A percentile compares a stretch with the other conserved stretches of the same genome.
Conservation (phyloP, 1,139 yeast species). For the Nadsonia starkeyi-henricii region DNA sequence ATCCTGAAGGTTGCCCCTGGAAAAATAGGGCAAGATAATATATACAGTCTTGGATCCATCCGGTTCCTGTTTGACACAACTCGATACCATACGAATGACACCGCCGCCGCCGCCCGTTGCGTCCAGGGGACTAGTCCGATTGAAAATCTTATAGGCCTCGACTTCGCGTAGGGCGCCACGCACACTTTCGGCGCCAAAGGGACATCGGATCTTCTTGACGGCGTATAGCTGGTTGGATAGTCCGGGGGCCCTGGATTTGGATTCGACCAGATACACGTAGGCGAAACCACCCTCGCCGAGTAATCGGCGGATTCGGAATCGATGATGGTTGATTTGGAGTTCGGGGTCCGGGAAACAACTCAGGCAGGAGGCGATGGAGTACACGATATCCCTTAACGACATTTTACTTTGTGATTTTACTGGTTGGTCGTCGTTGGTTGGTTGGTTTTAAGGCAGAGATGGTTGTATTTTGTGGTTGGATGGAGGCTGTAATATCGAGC, state of each 20-base stretch:
- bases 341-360: constrained; percentile 27
- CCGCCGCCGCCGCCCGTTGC: not conserved
- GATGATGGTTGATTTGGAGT: constrained; percentile 22
- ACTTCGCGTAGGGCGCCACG: constrained; percentile 64
- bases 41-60: constrained; percentile 74
- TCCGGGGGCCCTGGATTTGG: constrained; percentile 14
- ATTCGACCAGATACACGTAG: constrained; percentile 68
- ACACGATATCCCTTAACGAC: constrained; percentile 18
- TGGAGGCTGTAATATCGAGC: too few relatives aligned
- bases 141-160: constrained; percentile 58
- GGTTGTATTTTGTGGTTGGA: too few relatives aligned
- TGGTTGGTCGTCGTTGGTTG: too few relatives aligned
- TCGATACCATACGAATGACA: constrained; percentile 58
- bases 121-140: constrained; percentile 33
- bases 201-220: constrained; percentile 74
- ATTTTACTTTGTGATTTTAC: too few relatives aligned
- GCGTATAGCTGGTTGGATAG: constrained; percentile 44
- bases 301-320: constrained; percentile 40
- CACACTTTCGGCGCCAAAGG: constrained; percentile 69
- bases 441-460: too few relatives aligned
- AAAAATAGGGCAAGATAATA: constrained; percentile 66
- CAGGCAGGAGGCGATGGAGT: constrained; percentile 22
- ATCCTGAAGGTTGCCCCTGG: constrained; percentile 65
- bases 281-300: constrained; percentile 88
- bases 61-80: constrained; percentile 50